A percentile compares a stretch with the other conserved stretches of the same genome.
These are phyloP conservation scores for Sphagnum fallax DNA, from an alignment of 228 moss, liverwort and hornwort genomes.

Conservation along the genomic window DNA sequence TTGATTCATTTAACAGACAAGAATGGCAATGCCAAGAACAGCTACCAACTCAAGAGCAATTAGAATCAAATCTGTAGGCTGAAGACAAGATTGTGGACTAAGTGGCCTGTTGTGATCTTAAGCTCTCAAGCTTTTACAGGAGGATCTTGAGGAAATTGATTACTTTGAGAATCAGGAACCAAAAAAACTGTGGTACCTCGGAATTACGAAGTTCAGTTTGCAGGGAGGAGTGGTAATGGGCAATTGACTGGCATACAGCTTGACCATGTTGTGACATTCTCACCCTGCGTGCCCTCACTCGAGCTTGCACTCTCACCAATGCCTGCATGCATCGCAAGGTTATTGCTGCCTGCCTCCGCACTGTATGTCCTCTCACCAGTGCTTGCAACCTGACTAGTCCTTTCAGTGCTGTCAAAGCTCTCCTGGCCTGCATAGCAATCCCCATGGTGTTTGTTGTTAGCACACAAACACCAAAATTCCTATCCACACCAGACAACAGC, in stretches of 20 bases:
- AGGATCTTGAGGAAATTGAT: not conserved
- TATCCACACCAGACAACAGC: too few species aligned
- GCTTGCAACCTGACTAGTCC: constrained; percentile 80
- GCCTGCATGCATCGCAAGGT: constrained; percentile 86
- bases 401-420: constrained; percentile 76
- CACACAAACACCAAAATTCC: not conserved
- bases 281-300: constrained; percentile 76
- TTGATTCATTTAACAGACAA: too few species aligned
- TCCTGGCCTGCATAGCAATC: constrained; percentile 36
- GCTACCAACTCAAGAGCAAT: too few species aligned
- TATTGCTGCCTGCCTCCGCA: constrained; percentile 79
- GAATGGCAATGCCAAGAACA: too few species aligned
- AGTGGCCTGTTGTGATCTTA: too few species aligned
- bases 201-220: constrained; percentile 44
- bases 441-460: not conserved
- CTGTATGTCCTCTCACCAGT: constrained; percentile 80
- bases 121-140: too few species aligned
- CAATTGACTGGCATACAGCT: constrained; percentile 70
- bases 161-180: not conserved
- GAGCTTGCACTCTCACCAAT: constrained; percentile 76
- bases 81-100: too few species aligned
- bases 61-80: too few species aligned
- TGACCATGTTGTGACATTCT: constrained; percentile 73
- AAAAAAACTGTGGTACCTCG: constrained; percentile 16
- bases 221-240: constrained; percentile 40